phyloP scores from a whole-genome alignment of 495 filamentous ascomycete species.

The Podospora pseudocomata region DNA sequence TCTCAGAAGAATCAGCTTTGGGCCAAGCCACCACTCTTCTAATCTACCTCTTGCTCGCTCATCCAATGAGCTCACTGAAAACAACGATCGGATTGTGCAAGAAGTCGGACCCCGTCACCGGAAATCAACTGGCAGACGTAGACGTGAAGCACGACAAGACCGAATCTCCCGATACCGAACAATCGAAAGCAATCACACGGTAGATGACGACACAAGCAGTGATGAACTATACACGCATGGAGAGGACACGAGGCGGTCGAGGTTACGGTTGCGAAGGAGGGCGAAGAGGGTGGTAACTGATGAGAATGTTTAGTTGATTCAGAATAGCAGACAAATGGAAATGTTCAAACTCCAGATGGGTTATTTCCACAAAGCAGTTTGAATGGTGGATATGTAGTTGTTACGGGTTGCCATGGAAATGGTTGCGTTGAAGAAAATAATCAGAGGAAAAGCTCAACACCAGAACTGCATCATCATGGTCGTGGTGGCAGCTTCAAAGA shows the following conservation, averaged over 20 bases:
- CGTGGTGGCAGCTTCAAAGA: neutral
- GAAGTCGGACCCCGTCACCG: neutral
- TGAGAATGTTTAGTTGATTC: conserved; percentile 7
- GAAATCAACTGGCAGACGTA: neutral
- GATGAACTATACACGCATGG: conserved; percentile 1
- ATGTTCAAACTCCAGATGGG: neutral
- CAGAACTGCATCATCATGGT: neutral
- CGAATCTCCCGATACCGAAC: neutral
- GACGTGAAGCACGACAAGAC: neutral
- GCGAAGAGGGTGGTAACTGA: neutral
- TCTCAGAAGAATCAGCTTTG: neutral
- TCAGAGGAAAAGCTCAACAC: neutral
- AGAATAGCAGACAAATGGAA: neutral
- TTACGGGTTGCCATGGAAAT: neutral
- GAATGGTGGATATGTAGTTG: neutral
- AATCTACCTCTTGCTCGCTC: neutral
- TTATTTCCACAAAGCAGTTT: neutral
- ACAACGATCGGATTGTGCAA: neutral
- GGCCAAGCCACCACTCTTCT: neutral
- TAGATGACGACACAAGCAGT: neutral
- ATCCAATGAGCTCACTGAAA: neutral
- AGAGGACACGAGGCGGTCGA: neutral
- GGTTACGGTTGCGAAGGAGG: neutral
- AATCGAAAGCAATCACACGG: neutral
- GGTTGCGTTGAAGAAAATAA: neutral